A percentile compares a stretch with the other conserved stretches of the same genome.
These are phyloP conservation scores for Tulasnella sp. DNA, from an alignment of 768 basidiomycete species.

Conservation along the genomic window DNA sequence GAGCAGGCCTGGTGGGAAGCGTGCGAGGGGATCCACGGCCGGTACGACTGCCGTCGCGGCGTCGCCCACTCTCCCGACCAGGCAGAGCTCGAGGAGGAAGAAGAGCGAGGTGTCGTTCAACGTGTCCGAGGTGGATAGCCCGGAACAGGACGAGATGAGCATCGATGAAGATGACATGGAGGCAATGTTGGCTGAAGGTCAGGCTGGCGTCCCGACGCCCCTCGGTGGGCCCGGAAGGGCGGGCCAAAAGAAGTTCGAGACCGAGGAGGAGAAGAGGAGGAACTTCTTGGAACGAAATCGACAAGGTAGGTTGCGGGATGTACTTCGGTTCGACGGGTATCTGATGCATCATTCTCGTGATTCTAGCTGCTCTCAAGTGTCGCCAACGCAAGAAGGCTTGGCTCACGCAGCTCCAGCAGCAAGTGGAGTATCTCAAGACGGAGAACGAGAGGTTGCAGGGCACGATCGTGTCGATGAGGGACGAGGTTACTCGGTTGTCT, in stretches of 20 bases:
- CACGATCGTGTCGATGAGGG: slow-evolving; percentile 76
- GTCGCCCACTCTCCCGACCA: neutral
- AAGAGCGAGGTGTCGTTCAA: slow-evolving; percentile 21
- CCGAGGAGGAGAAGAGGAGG: slow-evolving; percentile 93
- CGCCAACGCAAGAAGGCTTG: slow-evolving; percentile 99
- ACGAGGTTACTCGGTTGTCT: slow-evolving; percentile 76
- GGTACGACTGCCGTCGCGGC: slow-evolving; percentile 2
- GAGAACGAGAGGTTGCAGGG: slow-evolving; percentile 91
- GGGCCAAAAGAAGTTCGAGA: slow-evolving; percentile 62
- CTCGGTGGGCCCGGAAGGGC: slow-evolving; percentile 19
- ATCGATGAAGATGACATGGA: slow-evolving; percentile 28
- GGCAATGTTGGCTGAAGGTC: slow-evolving; percentile 20
- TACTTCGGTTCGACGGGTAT: neutral
- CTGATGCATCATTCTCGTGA: neutral
- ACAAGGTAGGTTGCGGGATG: slow-evolving; percentile 67
- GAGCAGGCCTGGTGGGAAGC: neutral
- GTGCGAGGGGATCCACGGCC: neutral
- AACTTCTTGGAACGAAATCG: slow-evolving; percentile 96
- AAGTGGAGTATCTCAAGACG: slow-evolving; percentile 81
- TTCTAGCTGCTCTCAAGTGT: slow-evolving; percentile 91
- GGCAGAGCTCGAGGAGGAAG: slow-evolving; percentile 9
- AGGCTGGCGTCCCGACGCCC: slow-evolving; percentile 3
- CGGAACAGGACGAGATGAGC: slow-evolving; percentile 20
- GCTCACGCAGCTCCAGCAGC: slow-evolving; percentile 83
- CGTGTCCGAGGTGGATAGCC: slow-evolving; percentile 17